phyloP scores from a whole-genome alignment of 148 eudicot species.

The Amaranthus palmeri region DNA sequence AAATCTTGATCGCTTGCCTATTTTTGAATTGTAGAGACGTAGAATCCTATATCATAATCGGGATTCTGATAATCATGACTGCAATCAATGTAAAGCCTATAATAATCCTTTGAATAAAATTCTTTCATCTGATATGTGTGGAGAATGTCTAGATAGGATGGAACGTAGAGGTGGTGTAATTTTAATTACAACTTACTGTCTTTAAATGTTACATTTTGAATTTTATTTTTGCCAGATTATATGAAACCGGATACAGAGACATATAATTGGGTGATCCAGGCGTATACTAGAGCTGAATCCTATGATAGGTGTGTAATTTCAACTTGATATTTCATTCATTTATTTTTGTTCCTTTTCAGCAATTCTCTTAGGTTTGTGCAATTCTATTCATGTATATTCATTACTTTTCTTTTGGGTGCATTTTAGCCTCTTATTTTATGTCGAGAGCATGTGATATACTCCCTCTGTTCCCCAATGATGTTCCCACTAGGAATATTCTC shows the following conservation, averaged over 20 bases:
- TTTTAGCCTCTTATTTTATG: neutral
- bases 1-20: too few relatives aligned
- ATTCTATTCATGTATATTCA: neutral
- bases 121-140: neutral
- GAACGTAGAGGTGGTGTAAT: conserved; percentile 1
- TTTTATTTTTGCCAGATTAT: conserved; percentile 48
- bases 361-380: neutral
- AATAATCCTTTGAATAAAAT: neutral
- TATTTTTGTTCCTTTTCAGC: too few relatives aligned
- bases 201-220: conserved; percentile 24
- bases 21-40: too few relatives aligned
- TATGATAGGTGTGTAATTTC: conserved; percentile 64
- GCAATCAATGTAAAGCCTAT: neutral
- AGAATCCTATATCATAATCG: too few relatives aligned
- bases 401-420: neutral
- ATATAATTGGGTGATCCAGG: conserved; percentile 97
- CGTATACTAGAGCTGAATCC: conserved; percentile 94
- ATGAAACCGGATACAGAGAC: conserved; percentile 98
- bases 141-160: neutral
- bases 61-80: too few relatives aligned
- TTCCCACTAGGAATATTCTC: too few relatives aligned
- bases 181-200: neutral
- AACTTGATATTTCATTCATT: conserved; percentile 1
- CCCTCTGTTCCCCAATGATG: too few relatives aligned
- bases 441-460: neutral